A percentile compares a stretch with the other conserved stretches of the same genome.
Conservation (phyloP, 805 yeast genomes). For the Saturnispora gosingensis region DNA sequence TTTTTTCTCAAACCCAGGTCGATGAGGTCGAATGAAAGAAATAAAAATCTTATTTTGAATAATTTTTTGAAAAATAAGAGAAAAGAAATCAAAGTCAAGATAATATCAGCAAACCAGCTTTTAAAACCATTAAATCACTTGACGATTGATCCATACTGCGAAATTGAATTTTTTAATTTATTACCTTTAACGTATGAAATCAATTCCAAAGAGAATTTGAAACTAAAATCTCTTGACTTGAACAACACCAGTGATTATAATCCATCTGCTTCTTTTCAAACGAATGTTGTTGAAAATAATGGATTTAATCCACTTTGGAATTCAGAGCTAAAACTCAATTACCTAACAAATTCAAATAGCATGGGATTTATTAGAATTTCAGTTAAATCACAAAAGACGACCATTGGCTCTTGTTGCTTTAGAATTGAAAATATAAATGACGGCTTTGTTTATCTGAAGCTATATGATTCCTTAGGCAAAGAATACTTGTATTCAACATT, state of each 20-base stretch:
- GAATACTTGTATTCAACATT: slow-evolving; percentile 47
- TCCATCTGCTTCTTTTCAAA: slow-evolving; percentile 16
- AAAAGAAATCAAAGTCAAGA: slow-evolving; percentile 29
- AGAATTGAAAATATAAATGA: slow-evolving; percentile 54
- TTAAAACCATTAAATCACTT: slow-evolving; percentile 52
- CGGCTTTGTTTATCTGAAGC: slow-evolving; percentile 78
- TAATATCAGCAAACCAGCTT: slow-evolving; percentile 78
- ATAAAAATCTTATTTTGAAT: background rate
- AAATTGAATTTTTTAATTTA: slow-evolving; percentile 49
- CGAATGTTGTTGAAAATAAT: slow-evolving; percentile 43
- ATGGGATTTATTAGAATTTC: slow-evolving; percentile 50
- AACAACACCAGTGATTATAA: background rate
- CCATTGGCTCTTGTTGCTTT: slow-evolving; percentile 50
- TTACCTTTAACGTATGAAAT: slow-evolving; percentile 6
- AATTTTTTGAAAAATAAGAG: background rate
- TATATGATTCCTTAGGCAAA: slow-evolving; percentile 75
- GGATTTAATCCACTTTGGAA: slow-evolving; percentile 90
- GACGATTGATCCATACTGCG: slow-evolving; percentile 51
- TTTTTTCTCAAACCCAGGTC: slow-evolving; percentile 67
- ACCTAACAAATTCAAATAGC: slow-evolving; percentile 31
- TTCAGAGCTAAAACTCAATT: slow-evolving; percentile 35
- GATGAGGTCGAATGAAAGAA: slow-evolving; percentile 9
- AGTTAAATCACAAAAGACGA: slow-evolving; percentile 28
- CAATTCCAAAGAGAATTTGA: background rate
- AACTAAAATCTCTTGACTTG: background rate